Evolutionary conservation across 495 filamentous ascomycete genomes (phyloP).

Genomic region (Cryomyces minteri): DNA sequence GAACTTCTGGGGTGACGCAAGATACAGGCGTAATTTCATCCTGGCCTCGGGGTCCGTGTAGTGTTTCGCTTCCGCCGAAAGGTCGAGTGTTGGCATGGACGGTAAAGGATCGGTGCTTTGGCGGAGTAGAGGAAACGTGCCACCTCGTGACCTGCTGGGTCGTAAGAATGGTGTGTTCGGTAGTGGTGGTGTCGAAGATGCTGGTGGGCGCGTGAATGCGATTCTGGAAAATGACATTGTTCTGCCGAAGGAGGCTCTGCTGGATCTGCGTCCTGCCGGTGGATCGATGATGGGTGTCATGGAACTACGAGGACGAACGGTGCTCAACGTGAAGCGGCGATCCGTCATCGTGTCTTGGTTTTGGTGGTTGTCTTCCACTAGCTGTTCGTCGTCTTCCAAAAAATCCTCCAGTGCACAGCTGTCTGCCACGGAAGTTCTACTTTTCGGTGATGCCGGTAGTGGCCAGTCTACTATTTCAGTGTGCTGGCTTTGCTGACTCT

Average conservation of each 20-base stretch:
- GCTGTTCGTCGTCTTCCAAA: neutral
- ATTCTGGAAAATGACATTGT: neutral
- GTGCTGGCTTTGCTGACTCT: no score
- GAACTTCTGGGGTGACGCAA: conserved; percentile 84
- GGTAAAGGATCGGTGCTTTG: neutral
- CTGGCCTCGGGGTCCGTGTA: conserved; percentile 86
- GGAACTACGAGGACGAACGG: neutral
- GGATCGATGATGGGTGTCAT: neutral
- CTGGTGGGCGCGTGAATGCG: neutral
- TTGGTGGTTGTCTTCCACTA: neutral
- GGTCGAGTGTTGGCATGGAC: conserved; percentile 29
- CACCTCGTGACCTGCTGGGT: no score
- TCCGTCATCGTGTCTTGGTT: neutral
- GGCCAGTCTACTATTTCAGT: no score
- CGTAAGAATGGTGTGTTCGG: neutral
- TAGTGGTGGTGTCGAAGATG: neutral
- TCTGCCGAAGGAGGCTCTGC: neutral
- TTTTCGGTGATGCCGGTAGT: no score
- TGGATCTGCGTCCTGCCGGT: neutral
- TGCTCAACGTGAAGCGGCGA: neutral
- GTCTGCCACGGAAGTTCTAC: neutral
- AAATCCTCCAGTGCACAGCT: neutral
- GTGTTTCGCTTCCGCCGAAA: conserved; percentile 41
- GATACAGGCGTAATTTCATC: conserved; percentile 69
- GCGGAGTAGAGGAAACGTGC: no score